A percentile compares a stretch with the other conserved stretches of the same genome.
phyloP scores from a whole-genome alignment of 495 filamentous ascomycete species.

The Astrothelium subdiscretum region DNA sequence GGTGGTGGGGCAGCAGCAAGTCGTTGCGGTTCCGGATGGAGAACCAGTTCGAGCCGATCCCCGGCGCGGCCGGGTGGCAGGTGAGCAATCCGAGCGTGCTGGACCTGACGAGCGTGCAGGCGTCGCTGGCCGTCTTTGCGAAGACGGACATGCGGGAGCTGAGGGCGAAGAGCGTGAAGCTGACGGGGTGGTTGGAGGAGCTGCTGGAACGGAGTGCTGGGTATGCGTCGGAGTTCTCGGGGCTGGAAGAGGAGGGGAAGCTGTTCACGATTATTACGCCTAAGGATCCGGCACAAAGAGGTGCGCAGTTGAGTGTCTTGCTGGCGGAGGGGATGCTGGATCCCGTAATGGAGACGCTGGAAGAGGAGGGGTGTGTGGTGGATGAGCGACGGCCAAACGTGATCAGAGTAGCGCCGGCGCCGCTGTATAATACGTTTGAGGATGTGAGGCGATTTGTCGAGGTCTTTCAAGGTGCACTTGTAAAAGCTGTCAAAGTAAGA shows the following conservation, averaged over 20 bases:
- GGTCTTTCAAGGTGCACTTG: slow-evolving; percentile 41
- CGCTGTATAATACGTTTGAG: slow-evolving; percentile 73
- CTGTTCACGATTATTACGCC: slow-evolving; percentile 78
- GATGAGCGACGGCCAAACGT: slow-evolving; percentile 89
- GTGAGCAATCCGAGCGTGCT: slow-evolving; percentile 56
- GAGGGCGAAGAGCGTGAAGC: slow-evolving; percentile 56
- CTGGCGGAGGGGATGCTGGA: slow-evolving; percentile 59
- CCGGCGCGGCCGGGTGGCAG: slow-evolving; percentile 59
- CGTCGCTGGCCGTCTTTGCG: slow-evolving; percentile 69
- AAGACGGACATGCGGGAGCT: slow-evolving; percentile 58
- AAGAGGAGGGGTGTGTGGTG: slow-evolving; percentile 61
- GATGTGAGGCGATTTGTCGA: slow-evolving; percentile 71
- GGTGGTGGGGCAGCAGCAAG: slow-evolving; percentile 87
- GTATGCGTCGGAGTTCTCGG: neutral
- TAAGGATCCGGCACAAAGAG: slow-evolving; percentile 53
- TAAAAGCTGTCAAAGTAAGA: slow-evolving; percentile 5
- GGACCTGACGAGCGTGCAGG: slow-evolving; percentile 57
- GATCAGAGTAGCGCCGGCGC: slow-evolving; percentile 80
- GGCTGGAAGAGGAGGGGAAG: slow-evolving; percentile 24
- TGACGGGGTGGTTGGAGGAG: slow-evolving; percentile 74
- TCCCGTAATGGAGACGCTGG: slow-evolving; percentile 52
- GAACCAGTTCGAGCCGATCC: slow-evolving; percentile 60
- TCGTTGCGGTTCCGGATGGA: slow-evolving; percentile 65
- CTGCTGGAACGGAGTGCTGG: slow-evolving; percentile 40
- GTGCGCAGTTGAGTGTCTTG: slow-evolving; percentile 75